phyloP scores from a whole-genome alignment of 2,329 filamentous ascomycete genomes.

The Samsoniella hepiali region DNA sequence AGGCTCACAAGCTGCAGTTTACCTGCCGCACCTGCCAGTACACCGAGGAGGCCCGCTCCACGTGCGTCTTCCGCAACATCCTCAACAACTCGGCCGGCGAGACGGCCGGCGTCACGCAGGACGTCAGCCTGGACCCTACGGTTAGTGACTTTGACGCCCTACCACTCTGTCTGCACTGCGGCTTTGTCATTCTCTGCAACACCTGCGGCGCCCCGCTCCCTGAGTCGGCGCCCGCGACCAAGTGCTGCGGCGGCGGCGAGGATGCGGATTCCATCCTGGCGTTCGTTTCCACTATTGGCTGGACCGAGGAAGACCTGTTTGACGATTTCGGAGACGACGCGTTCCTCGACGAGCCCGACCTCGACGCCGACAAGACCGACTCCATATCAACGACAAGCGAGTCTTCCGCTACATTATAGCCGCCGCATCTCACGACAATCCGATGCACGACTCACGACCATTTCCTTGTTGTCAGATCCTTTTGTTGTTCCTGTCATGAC shows the following conservation, averaged over 20 bases:
- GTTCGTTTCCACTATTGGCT: constrained; percentile 14
- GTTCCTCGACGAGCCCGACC: constrained; percentile 1
- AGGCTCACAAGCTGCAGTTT: constrained; percentile 82
- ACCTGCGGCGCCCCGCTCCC: constrained; percentile 34
- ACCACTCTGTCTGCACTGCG: constrained; percentile 46
- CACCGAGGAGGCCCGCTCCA: constrained; percentile 78
- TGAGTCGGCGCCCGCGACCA: constrained; percentile 20
- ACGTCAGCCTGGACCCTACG: constrained; percentile 96
- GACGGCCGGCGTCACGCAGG: constrained; percentile 94
- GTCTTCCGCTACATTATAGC: background rate
- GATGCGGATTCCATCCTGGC: constrained; percentile 24
- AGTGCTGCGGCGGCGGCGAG: constrained; percentile 23
- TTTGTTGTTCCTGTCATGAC: background rate
- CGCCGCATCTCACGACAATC: background rate
- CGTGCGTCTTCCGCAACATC: constrained; percentile 93
- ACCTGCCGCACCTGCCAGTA: constrained; percentile 94
- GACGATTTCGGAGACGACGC: constrained; percentile 27
- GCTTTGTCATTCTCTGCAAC: constrained; percentile 41
- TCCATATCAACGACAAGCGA: background rate
- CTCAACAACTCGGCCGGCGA: constrained; percentile 89
- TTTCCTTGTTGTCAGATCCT: background rate
- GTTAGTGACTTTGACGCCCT: constrained; percentile 63
- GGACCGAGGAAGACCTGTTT: constrained; percentile 33
- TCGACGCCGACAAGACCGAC: background rate
- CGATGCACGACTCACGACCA: background rate